Evolutionary conservation across 2,329 filamentous ascomycete genomes (phyloP), one percentile per base, ranked within the genome.

Genomic region (Endocalyx cinctus): DNA sequence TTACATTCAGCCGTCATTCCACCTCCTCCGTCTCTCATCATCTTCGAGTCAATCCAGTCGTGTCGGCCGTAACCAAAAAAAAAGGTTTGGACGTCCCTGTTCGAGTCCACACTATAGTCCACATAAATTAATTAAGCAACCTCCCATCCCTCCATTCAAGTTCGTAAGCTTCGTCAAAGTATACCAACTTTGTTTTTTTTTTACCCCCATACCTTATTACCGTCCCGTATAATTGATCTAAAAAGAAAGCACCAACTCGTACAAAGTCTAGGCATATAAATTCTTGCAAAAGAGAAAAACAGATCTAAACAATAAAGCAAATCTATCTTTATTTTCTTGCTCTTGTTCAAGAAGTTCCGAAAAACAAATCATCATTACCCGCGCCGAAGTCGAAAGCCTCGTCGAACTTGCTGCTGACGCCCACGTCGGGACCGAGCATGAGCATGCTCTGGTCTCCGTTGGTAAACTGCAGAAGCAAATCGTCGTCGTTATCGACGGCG

Each of bases 331-430:
- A 8, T 23, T 23, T 23, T 23, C n/a, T 23, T 23, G 8, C 20
- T n/a, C 8, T 23, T 23, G n/a, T n/a, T 23, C 20, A 23, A 23
- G 20, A 23, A 23, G n/a, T 61, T 32, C 64, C 62, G 47, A 74
- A 77, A 47, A 76, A 73, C 35, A 74, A 58, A 40, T 75, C 71
- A 35, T 72, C 69, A 39, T 58, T 63, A 42, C 63, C 62, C 17
- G 60, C 64, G 18, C 60, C 64, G 44, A 76, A 74, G 68, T 77
- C 70, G 52, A 60, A 61, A 19, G 69, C 66, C 35, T 60, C 63
- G 39, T 72, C 66, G 34, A 69, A 72, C 27, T 70, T 68, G 27
- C 76, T 72, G 33, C 74, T 71, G 46, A 72, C 74, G 54, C 74
- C 74, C 55, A 56, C 41, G 20, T 51, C 51, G 7, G 49, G 39